Base-by-base conservation (phyloP, 306 rosid genomes). In the Hippophae tibetana region DNA sequence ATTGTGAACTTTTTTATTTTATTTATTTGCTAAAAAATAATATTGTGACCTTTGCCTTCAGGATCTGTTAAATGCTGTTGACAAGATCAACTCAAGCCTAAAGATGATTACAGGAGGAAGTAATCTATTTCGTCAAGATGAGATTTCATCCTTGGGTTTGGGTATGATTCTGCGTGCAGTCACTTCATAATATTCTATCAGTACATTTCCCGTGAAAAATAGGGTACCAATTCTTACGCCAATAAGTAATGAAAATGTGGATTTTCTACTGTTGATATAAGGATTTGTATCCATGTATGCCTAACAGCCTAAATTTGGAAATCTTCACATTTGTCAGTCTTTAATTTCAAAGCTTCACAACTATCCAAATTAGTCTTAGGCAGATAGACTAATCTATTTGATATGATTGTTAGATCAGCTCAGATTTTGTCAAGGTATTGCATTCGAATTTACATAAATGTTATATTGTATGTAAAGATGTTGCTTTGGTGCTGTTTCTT, bases 11-110 rank as follows among this genome's bases (percentile, higher is more conserved):
- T 31, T 31, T 31, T 31, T 31, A 18, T 18, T 18, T 18, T 18
- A 18, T 18, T 18, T 18, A 18, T 31, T 2, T 31, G 38, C 38
- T 31, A 31, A 31, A 4, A 31, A 31, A 31, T 31, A 31, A 2
- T 31, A 31, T 31, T 31, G 3, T 31, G 38, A 31, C 3, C 38
- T 31, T 18, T 31, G 5, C 38, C 38, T 31, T 31, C 38, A 87
- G 96, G 96, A 87, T 65, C 74, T 92, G 56, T 76, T 85, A 58
- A 75, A 61, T 12, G 95, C 98, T 53, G 96, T 80, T 62, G 92
- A 87, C 66, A 92, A 92, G 80, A 81, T 92, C 63, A 92, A 85
- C 66, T 76, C 89, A 56, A 66, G 80, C 74, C 80, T 83, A 64
- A 74, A 71, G 67, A 72, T 72, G 75, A 79, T 76, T 56, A 66